Conservation (phyloP, 2,329 filamentous ascomycete species). For the Trichophyton simii region DNA sequence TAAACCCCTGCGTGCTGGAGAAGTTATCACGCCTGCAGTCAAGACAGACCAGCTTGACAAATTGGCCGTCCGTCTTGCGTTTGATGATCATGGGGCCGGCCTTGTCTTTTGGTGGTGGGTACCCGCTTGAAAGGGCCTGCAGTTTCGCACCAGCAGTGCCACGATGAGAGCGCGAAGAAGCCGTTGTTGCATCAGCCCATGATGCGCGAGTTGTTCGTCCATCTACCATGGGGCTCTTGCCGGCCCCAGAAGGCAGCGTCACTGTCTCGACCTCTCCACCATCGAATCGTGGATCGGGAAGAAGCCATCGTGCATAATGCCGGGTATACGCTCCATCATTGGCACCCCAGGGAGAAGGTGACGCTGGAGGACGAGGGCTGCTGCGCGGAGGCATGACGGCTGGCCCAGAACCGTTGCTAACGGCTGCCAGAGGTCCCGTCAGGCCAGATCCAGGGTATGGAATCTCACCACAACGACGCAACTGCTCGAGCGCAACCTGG, state of each 20-base stretch:
- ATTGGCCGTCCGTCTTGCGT: constrained; percentile 65
- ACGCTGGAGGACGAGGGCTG: constrained; percentile 56
- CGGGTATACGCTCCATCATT: constrained; percentile 84
- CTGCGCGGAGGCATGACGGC: constrained; percentile 49
- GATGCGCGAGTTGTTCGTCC: constrained; percentile 71
- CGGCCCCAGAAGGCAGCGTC: constrained; percentile 15
- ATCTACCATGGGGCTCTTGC: constrained; percentile 44
- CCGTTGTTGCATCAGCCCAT: constrained; percentile 45
- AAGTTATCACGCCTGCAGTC: constrained; percentile 86
- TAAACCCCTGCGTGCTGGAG: constrained; percentile 94
- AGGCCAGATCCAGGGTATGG: constrained; percentile 67
- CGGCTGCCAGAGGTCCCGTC: constrained; percentile 46
- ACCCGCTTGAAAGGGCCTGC: constrained; percentile 57
- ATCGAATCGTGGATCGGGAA: constrained; percentile 79
- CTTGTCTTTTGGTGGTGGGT: constrained; percentile 65
- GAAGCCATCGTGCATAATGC: constrained; percentile 91
- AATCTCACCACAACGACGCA: constrained; percentile 82
- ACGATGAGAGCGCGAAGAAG: constrained; percentile 46
- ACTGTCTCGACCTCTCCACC: constrained; percentile 37
- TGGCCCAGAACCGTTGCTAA: constrained; percentile 62
- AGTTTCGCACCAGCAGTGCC: constrained; percentile 51
- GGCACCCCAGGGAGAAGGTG: constrained; percentile 81
- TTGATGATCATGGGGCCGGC: constrained; percentile 72
- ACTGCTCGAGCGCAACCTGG: constrained; percentile 81
- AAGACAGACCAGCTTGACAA: constrained; percentile 80